Conservation (phyloP, 768 basidiomycete species). For the Hericium alpestre region DNA sequence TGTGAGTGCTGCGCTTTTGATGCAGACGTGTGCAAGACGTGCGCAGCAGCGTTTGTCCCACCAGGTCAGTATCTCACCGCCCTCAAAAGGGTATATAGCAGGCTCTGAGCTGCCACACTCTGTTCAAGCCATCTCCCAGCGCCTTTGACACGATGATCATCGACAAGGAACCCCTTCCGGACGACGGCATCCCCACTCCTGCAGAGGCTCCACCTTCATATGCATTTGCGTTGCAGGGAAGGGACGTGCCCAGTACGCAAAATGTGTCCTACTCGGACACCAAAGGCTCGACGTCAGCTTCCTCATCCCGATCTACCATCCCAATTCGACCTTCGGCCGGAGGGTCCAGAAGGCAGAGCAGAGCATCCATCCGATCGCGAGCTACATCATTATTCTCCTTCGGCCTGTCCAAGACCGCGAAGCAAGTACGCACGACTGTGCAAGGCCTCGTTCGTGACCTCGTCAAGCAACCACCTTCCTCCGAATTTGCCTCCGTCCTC, state of each 20-base stretch:
- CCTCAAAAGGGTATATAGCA: too few species aligned
- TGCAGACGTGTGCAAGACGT: too few species aligned
- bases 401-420: slow-evolving; percentile 13
- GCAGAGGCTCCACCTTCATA: not conserved
- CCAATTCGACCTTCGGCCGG: not conserved
- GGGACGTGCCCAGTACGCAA: not conserved
- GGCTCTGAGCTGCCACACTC: too few species aligned
- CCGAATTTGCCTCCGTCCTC: slow-evolving; percentile 29
- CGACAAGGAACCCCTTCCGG: not conserved
- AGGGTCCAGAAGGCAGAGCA: not conserved
- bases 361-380: not conserved
- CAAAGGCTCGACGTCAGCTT: not conserved
- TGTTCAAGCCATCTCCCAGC: too few species aligned
- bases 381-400: not conserved
- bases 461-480: slow-evolving; percentile 27
- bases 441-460: slow-evolving; percentile 20
- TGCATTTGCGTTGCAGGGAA: not conserved
- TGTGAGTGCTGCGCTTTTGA: too few species aligned
- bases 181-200: not conserved
- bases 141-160: not conserved
- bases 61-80: too few species aligned
- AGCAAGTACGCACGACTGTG: slow-evolving; percentile 8
- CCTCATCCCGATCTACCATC: not conserved
- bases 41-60: too few species aligned
- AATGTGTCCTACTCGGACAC: not conserved